A percentile compares a stretch with the other conserved stretches of the same genome.
phyloP scores from a whole-genome alignment of 1,284 basidiomycete genomes.

The Ustilago esculenta region DNA sequence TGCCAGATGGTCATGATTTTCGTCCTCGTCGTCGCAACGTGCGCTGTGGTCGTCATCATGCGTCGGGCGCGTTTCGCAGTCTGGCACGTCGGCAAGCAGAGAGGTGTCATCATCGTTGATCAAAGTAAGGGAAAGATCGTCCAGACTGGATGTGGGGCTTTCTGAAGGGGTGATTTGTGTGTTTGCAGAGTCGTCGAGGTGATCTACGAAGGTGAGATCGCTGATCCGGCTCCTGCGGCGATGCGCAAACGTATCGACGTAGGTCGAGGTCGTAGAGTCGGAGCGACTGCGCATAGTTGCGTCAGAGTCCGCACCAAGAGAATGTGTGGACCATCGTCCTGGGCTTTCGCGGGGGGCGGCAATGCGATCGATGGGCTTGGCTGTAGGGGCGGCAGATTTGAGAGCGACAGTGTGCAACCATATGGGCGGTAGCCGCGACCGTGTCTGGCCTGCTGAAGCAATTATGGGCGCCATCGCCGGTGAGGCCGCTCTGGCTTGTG shows the following conservation, averaged over 20 bases:
- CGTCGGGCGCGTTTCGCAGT: neutral
- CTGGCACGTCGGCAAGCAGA: too few species aligned
- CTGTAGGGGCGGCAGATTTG: conserved; percentile 9
- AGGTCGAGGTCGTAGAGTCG: conserved; percentile 35
- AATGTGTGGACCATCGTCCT: conserved; percentile 29
- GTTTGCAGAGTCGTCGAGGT: conserved; percentile 8
- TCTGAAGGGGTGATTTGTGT: conserved; percentile 8
- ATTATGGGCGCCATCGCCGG: conserved; percentile 30
- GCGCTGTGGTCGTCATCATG: neutral
- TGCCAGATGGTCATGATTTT: conserved; percentile 14
- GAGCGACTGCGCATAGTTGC: conserved; percentile 34
- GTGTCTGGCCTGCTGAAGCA: conserved; percentile 22
- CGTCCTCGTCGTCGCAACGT: neutral
- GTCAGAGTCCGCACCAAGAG: conserved; percentile 20
- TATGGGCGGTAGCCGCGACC: conserved; percentile 35
- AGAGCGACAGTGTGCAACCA: conserved; percentile 24
- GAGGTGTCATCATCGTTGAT: conserved; percentile 16
- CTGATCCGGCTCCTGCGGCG: conserved; percentile 42
- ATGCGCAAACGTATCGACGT: conserved; percentile 40
- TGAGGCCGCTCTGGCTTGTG: neutral
- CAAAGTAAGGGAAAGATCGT: conserved; percentile 26
- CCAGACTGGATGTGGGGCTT: conserved; percentile 13
- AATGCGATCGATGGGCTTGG: conserved; percentile 4
- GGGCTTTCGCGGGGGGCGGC: conserved; percentile 6
- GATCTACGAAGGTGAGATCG: conserved; percentile 36